phyloP scores from a whole-genome alignment of 2,329 filamentous ascomycete species.

The Claviceps sp. region DNA sequence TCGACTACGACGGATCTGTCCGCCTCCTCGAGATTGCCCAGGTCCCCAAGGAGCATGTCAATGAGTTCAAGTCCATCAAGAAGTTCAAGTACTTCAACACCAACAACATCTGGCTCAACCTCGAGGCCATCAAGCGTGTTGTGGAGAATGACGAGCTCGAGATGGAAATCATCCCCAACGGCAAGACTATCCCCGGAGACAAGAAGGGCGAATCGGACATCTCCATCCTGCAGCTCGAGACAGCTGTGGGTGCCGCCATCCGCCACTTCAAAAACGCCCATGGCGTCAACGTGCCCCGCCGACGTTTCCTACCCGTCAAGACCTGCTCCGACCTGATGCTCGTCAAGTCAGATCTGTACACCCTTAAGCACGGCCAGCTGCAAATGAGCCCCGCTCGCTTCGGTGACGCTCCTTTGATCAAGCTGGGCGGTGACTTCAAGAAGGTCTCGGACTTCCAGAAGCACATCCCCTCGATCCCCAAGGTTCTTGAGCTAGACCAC shows the following conservation, averaged over 20 bases:
- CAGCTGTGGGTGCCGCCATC: slow-evolving; percentile 94
- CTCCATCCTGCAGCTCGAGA: slow-evolving; percentile 96
- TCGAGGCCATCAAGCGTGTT: slow-evolving; percentile 93
- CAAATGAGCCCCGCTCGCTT: slow-evolving; percentile 95
- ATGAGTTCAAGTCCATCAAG: slow-evolving; percentile 99
- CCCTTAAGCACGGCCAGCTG: slow-evolving; percentile 94
- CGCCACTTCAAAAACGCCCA: slow-evolving; percentile 98
- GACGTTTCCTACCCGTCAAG: slow-evolving; percentile 98
- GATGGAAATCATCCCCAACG: slow-evolving; percentile 99
- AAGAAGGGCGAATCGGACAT: slow-evolving; percentile 99
- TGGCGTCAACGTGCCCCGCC: slow-evolving; percentile 95
- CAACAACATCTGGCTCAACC: slow-evolving; percentile 99
- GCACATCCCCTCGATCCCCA: slow-evolving; percentile 75
- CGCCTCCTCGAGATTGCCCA: slow-evolving; percentile 97
- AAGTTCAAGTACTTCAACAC: slow-evolving; percentile 99
- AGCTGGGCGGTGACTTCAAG: slow-evolving; percentile 98
- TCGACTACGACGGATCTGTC: slow-evolving; percentile 95
- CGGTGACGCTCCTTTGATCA: slow-evolving; percentile 93
- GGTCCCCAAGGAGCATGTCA: slow-evolving; percentile 98
- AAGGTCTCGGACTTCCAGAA: slow-evolving; percentile 97
- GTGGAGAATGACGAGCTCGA: slow-evolving; percentile 97
- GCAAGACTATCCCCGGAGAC: slow-evolving; percentile 95
- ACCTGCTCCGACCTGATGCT: slow-evolving; percentile 99
- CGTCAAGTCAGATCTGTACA: slow-evolving; percentile 99
- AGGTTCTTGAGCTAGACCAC: slow-evolving; percentile 85